A percentile compares a stretch with the other conserved stretches of the same genome.
phyloP scores from a whole-genome alignment of 192 early-diverging fungal species.

The Coemansia sp. region DNA sequence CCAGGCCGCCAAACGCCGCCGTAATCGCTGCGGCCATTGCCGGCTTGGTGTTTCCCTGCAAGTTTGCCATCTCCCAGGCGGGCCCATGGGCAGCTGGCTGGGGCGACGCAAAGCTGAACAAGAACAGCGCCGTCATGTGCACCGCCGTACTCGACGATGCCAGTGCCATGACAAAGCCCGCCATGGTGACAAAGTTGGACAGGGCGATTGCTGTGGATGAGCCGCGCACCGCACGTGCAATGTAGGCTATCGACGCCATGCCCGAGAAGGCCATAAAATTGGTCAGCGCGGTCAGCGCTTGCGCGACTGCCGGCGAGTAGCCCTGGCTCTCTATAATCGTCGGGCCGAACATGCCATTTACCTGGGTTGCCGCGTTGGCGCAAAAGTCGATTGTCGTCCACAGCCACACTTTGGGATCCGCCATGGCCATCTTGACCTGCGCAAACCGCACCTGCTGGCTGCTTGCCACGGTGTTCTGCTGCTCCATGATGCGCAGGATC shows the following conservation, averaged over 20 bases:
- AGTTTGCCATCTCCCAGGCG: slow-evolving; percentile 46
- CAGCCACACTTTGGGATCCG: slow-evolving; percentile 35
- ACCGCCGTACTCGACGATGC: slow-evolving; percentile 1
- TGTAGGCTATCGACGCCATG: slow-evolving; percentile 37
- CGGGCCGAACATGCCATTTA: slow-evolving; percentile 50
- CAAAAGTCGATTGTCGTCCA: slow-evolving; percentile 44
- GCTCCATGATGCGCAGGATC: slow-evolving; percentile 21
- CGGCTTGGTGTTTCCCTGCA: slow-evolving; percentile 43
- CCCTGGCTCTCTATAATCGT: slow-evolving; percentile 43
- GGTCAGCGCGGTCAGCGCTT: slow-evolving; percentile 33
- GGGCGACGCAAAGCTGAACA: slow-evolving; percentile 51
- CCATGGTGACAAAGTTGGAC: slow-evolving; percentile 22
- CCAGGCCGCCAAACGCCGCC: slow-evolving; percentile 37
- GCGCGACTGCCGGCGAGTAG: slow-evolving; percentile 27
- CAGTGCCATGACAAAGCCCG: slow-evolving; percentile 34
- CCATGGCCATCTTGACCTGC: slow-evolving; percentile 24
- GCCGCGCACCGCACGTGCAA: slow-evolving; percentile 12
- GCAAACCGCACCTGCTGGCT: slow-evolving; percentile 11
- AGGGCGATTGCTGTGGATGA: slow-evolving; percentile 25
- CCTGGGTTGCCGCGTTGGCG: slow-evolving; percentile 42
- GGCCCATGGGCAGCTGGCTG: slow-evolving; percentile 44
- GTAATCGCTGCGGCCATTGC: slow-evolving; percentile 42
- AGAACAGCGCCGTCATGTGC: slow-evolving; percentile 26
- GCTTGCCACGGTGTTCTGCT: slow-evolving; percentile 41
- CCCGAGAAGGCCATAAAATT: slow-evolving; percentile 44